Base-by-base conservation (phyloP, 176 grass and related monocot genomes). In the Canna indica region DNA sequence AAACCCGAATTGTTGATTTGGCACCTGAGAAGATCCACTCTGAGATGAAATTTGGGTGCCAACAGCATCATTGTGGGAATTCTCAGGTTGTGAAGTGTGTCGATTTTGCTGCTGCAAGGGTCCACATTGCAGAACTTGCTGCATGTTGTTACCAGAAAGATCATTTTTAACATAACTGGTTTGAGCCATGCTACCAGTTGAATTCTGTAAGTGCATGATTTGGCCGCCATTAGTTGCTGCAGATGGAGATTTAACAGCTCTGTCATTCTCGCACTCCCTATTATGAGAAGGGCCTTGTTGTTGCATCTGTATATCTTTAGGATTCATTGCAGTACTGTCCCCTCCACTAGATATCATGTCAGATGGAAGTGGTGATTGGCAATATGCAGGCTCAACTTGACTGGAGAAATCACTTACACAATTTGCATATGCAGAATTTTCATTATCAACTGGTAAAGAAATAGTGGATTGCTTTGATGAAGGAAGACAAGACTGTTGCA, bases 111-210 rank as follows among this genome's bases (percentile, higher is more conserved):
- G 86, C 31, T 97, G 86, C 77, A 81, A 44, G 22, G 86, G 82
- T 67, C 89, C 85, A 30, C 57, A 60, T 74, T 87, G 66, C 70
- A 90, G 95, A 78, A 90, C 80, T 67, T 85, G 84, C 59, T 64
- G 41, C 3, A 75, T 48, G 72, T 99, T 84, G 33, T 82, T 88
- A 71, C 68, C 87, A 45, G 59, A 29, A 66, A 74, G 39, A n/a
- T 18, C 29, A 73, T 73, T 86, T 20, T 88, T 88, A 71, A 76
- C 39, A 80, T 80, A 81, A 58, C 78, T 63, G 47, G 83, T 78
- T 41, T 91, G 25, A 79, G 17, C 85, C 8, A 20, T 67, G 56
- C 61, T 70, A 53, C 79, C 84, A 79, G 78, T 82, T 70, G 57
- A 74, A 42, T 84, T 84, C 22, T 72, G 32, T 47, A 77, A 73